Base-by-base conservation (phyloP, 257 asterid genomes). In the Jacaranda mimosifolia region DNA sequence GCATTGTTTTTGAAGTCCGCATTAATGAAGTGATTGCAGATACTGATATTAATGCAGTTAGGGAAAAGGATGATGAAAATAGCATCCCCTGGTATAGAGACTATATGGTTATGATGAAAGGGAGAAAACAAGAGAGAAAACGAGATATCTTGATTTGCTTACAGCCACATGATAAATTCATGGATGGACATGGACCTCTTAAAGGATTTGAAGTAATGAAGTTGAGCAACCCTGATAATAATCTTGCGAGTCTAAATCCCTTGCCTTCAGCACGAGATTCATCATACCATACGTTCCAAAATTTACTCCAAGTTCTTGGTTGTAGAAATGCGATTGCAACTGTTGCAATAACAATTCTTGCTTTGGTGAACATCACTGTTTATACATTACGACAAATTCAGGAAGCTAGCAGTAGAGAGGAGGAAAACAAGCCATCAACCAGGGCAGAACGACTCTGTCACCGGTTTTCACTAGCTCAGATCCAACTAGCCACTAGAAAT, bases 21-120 rank as follows among this genome's bases (percentile, higher is more conserved):
- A 82, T 85, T 43, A 82, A 82, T 76, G 79, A 74, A 19, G 72
- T 69, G 43, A 77, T 79, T n/a, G 83, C 73, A 13, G 80, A 82
- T 26, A 70, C 62, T n/a, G 57, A 63, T 64, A 75, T 77, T 11
- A 78, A 82, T 72, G 45, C 81, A 43, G 49, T 70, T 69, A 67
- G 65, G 53, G 79, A 84, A 86, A 78, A 81, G 64, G 39, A 19
- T 10, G 80, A 79, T 26, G 81, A 17, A 19, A 21, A 48, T 68
- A 82, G 77, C 46, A 68, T 80, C 14, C 66, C 79, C 48, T 71
- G 83, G 73, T 73, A 79, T 58, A 58, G 17, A 7, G 39, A 58
- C 39, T 58, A 19, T 18, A 58, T 19, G 38, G 72, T 80, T 73
- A 64, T 69, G 65, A 72, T 81, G 80, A 58, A 58, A 18, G 39